Base-by-base conservation (phyloP, 768 basidiomycete species). In the Collybia nuda region DNA sequence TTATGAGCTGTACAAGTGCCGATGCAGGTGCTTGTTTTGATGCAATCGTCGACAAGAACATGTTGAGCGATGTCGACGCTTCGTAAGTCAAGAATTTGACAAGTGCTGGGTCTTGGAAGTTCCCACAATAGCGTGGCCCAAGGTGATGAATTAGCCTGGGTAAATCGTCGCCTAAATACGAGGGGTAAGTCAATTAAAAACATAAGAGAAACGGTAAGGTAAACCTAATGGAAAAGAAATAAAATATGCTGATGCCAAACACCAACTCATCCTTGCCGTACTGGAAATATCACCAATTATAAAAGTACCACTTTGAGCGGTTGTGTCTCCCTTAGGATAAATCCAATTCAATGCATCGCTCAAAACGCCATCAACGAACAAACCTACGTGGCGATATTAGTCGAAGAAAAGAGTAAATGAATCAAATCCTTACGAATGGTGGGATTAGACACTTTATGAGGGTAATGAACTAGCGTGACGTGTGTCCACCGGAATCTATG, bases 21-120 rank as follows among this genome's bases (percentile, higher is more conserved):
- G 52, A 62, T 2, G 67, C 57, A 5, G 65, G 54, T 0, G 66
- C 55, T 29, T 64, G 66, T 42, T 66, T 65, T n/a, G 75, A 59
- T 11, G 73, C 68, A 37, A 76, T 60, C 29, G 71, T 77, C 26
- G 76, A 73, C 15, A 94, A 69, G 56, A 84, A 83, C 75, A 93
- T 89, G 61, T 89, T 92, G 47, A 93, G 74, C 0, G 90, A 90
- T 0, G 91, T 90, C 4, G 86, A 82, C 0, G 88, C 88, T 56
- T 91, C 88, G 63, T 93, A 94, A 0, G 91, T 94, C 42, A 93
- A 69, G 63, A 92, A 92, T 40, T 80, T 84, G 55, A 83, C 72
- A 29, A 93, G 75, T 2, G 78, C 63, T 7, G 75, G 76, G 42
- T 90, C 87, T 62, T 91, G 90, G 64, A 92, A 90, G 39, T 82